Evolutionary conservation across 2,329 filamentous ascomycete genomes (phyloP), one percentile per base, ranked within the genome.

Genomic region (Aschersonia sp.): DNA sequence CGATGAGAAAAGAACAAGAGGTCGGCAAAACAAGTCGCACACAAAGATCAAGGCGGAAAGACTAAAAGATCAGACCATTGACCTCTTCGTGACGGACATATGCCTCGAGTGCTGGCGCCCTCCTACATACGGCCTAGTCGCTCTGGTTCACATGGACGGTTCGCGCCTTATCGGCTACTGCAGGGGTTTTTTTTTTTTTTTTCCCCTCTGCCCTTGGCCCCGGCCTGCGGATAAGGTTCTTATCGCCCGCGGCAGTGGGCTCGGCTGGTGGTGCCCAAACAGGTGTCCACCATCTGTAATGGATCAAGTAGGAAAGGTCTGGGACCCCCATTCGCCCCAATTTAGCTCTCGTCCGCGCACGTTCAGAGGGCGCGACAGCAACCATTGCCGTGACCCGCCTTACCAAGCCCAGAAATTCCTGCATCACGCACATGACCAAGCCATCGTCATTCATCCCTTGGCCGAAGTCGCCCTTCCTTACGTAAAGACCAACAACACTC

Each of bases 381-480:
- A 2, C 9, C 41, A 9, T 12, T 9, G 9, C 12, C 5, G 41
- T 12, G 41, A 28, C 41, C 41, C 41, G 30, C 45, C 45, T 42
- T 43, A 30, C 12, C 41, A 30, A 31, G n/a, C 38, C 12, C 10
- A n/a, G 43, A 40, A 40, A 40, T 31, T 35, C 31, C 35, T 32
- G 49, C 40, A 56, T 20, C 20, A 20, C 20, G 20, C 20, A 20
- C 20, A 20, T 20, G 20, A 20, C 20, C 20, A 20, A 20, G 20
- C 20, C 20, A 20, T 20, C 20, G 20, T 20, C 20, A 20, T 20
- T 20, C 20, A 20, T 20, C 20, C 20, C 20, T 20, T 20, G 20
- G 44, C 53, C 51, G 53, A 52, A 52, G 45, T 55, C 55, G 56
- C 54, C 53, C 52, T 51, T 5, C 42, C 51, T 56, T 54, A 55